Conservation (phyloP, 208 protist genomes). For the Pavlovales sp. region DNA sequence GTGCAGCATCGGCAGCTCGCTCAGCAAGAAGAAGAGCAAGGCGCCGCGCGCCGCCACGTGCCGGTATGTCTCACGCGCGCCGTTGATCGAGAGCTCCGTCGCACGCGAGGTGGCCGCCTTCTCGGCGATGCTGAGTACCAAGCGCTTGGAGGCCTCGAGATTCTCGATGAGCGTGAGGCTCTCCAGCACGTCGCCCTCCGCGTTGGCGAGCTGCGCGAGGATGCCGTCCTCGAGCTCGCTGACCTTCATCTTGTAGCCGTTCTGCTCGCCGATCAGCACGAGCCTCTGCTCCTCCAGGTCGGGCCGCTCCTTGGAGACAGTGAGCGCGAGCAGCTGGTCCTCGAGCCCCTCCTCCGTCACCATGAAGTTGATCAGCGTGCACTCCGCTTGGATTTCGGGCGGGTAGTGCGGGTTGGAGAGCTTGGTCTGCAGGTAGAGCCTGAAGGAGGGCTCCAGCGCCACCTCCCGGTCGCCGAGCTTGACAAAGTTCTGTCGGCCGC, state of each 20-base stretch:
- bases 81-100: conserved; percentile 84
- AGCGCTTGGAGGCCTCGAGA: conserved; percentile 91
- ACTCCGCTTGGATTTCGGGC: conserved; percentile 96
- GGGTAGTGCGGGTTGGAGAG: conserved; percentile 95
- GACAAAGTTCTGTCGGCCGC: conserved; percentile 79
- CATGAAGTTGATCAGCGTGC: conserved; percentile 98
- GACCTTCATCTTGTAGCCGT: conserved; percentile 95
- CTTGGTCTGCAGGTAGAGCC: conserved; percentile 95
- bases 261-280: conserved; percentile 88
- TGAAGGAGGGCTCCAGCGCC: conserved; percentile 86
- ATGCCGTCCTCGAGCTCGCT: conserved; percentile 92
- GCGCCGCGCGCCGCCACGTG: conserved; percentile 86
- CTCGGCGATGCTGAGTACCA: conserved; percentile 86
- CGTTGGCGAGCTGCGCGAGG: conserved; percentile 83
- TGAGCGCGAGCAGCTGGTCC: conserved; percentile 94
- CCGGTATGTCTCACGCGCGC: conserved; percentile 85
- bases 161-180: conserved; percentile 91
- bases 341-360: conserved; percentile 94
- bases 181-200: conserved; percentile 87
- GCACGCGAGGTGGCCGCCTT: conserved; percentile 80
- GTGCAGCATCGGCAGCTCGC: conserved; percentile 89
- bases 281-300: conserved; percentile 92
- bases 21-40: conserved; percentile 92
- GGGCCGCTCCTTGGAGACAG: conserved; percentile 93
- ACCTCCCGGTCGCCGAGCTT: conserved; percentile 94